phyloP scores from a whole-genome alignment of 2,329 filamentous ascomycete genomes.

The Sphaerulina vaccinii region DNA sequence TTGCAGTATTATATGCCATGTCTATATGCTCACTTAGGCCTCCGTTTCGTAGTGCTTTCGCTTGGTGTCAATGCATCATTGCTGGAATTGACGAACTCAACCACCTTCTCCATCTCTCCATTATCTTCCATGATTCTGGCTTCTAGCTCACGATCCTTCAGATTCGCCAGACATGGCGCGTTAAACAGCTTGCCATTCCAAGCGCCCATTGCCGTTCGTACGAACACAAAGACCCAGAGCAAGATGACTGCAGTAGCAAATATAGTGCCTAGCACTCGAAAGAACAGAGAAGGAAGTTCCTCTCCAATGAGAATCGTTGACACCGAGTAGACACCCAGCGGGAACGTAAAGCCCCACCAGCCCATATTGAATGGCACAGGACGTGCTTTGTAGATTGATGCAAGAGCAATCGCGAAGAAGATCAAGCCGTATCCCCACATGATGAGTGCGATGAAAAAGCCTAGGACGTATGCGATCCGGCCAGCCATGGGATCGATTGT shows the following conservation, averaged over 20 bases:
- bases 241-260: constrained; percentile 52
- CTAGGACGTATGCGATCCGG: constrained; percentile 49
- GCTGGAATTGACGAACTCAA: not conserved
- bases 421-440: constrained; percentile 58
- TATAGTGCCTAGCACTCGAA: constrained; percentile 56
- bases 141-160: constrained; percentile 15
- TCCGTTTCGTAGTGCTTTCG: no score
- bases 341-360: constrained; percentile 63
- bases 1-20: no score
- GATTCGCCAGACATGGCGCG: constrained; percentile 22
- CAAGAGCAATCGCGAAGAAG: constrained; percentile 50
- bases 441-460: constrained; percentile 54
- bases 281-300: constrained; percentile 56
- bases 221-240: constrained; percentile 48
- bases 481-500: constrained; percentile 45
- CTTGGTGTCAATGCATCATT: no score
- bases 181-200: constrained; percentile 23
- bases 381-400: constrained; percentile 36
- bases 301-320: constrained; percentile 49
- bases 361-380: constrained; percentile 61
- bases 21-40: no score
- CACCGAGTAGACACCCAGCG: constrained; percentile 56
- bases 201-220: constrained; percentile 18
- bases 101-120: constrained; percentile 19
- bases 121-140: constrained; percentile 2